These are phyloP conservation scores for Protomyces lactucae-debilis DNA, from an alignment of 1,139 yeast genomes.

Conservation along the genomic window DNA sequence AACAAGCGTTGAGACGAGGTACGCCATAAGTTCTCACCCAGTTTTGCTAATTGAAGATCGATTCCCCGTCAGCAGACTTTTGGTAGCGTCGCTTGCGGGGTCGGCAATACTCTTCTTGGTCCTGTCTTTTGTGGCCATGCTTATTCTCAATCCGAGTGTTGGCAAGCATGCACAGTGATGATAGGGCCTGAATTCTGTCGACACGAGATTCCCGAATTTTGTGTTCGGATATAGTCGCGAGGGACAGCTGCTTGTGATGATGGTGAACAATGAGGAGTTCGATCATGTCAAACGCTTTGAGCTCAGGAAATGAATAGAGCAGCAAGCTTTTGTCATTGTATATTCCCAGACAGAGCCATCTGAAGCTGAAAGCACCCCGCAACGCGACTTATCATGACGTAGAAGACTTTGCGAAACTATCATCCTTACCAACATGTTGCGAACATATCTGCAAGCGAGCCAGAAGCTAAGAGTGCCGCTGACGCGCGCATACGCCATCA, in stretches of 20 bases:
- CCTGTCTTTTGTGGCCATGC: neutral
- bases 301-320: no score
- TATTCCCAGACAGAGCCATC: no score
- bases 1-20: constrained; percentile 18
- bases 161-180: neutral
- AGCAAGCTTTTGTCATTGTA: no score
- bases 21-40: neutral
- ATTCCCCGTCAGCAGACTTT: neutral
- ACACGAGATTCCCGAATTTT: no score
- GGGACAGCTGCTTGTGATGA: no score
- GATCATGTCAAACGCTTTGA: no score
- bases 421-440: neutral
- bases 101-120: neutral
- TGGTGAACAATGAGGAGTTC: no score
- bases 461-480: neutral
- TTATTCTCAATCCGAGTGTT: neutral
- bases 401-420: no score
- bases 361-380: no score
- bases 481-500: constrained; percentile 6
- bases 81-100: neutral
- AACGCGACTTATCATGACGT: no score
- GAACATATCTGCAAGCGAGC: neutral
- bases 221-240: no score
- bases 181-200: no score
- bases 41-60: neutral